Evolutionary conservation across 352 stramenopile species (phyloP).

Genomic region (Peronosclerospora sorghi): DNA sequence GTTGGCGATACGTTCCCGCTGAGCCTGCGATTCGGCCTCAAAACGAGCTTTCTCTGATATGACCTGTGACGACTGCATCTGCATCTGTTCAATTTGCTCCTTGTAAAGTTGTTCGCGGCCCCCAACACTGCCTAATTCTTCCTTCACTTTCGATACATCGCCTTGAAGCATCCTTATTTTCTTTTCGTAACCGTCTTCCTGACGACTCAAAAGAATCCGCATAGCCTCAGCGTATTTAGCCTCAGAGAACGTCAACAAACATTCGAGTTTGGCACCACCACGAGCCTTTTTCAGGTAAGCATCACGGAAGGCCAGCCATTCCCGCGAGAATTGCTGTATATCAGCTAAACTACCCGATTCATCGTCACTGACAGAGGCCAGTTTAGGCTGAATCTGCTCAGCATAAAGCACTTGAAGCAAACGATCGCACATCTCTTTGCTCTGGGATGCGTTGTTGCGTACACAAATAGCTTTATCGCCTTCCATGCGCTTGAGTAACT

Average conservation of each 20-base stretch:
- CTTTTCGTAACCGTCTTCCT: slow-evolving; percentile 82
- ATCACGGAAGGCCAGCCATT: slow-evolving; percentile 66
- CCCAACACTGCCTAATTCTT: slow-evolving; percentile 70
- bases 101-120: slow-evolving; percentile 78
- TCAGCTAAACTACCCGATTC: slow-evolving; percentile 45
- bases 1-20: slow-evolving; percentile 55
- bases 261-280: slow-evolving; percentile 64
- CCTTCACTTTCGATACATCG: slow-evolving; percentile 68
- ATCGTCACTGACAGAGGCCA: slow-evolving; percentile 41
- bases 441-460: slow-evolving; percentile 41
- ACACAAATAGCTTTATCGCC: slow-evolving; percentile 40
- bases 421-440: slow-evolving; percentile 71
- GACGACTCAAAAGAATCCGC: slow-evolving; percentile 64
- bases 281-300: slow-evolving; percentile 59
- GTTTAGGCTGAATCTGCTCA: slow-evolving; percentile 71
- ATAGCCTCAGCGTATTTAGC: slow-evolving; percentile 76
- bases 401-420: slow-evolving; percentile 71
- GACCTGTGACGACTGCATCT: slow-evolving; percentile 58
- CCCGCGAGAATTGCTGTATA: slow-evolving; percentile 66
- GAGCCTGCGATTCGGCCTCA: slow-evolving; percentile 50
- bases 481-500: slow-evolving; percentile 61
- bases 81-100: slow-evolving; percentile 81
- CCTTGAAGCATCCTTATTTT: slow-evolving; percentile 64
- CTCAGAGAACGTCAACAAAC: slow-evolving; percentile 64
- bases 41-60: slow-evolving; percentile 66